phyloP scores from a whole-genome alignment of 192 early-diverging fungal species.

The Chytriomyces sp. region DNA sequence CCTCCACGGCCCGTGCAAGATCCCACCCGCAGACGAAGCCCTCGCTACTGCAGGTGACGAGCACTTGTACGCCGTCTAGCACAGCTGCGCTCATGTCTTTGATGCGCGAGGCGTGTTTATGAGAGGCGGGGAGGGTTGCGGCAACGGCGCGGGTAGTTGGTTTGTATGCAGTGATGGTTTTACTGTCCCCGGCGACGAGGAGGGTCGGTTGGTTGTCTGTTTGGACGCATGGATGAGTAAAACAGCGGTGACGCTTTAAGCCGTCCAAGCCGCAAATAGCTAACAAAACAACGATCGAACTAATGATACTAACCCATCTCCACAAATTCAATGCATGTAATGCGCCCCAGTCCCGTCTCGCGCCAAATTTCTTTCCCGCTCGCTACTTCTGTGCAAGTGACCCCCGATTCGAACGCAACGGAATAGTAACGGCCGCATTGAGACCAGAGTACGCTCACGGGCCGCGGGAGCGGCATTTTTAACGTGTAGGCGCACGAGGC shows the following conservation, averaged over 20 bases:
- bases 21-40: slow-evolving; percentile 54
- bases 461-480: slow-evolving; percentile 28
- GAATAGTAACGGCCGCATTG: slow-evolving; percentile 38
- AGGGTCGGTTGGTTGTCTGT: slow-evolving; percentile 11
- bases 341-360: slow-evolving; percentile 23
- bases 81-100: slow-evolving; percentile 44
- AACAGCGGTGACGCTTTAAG: not conserved
- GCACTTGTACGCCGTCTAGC: slow-evolving; percentile 7
- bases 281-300: not conserved
- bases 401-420: slow-evolving; percentile 39
- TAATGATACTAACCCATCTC: not conserved
- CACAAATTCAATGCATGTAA: slow-evolving; percentile 36
- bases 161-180: slow-evolving; percentile 1
- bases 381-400: slow-evolving; percentile 34
- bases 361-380: slow-evolving; percentile 28
- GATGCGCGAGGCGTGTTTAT: slow-evolving; percentile 44
- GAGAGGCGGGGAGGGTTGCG: slow-evolving; percentile 8
- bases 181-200: slow-evolving; percentile 15
- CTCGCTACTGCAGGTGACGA: slow-evolving; percentile 52
- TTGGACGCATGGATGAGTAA: not conserved
- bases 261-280: not conserved
- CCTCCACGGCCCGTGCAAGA: slow-evolving; percentile 23
- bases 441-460: slow-evolving; percentile 46
- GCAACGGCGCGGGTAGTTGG: not conserved
- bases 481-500: slow-evolving; percentile 47